Evolutionary conservation across 2,329 filamentous ascomycete genomes (phyloP), one percentile per base, ranked within the genome.

Genomic region (Xylaria sp.): DNA sequence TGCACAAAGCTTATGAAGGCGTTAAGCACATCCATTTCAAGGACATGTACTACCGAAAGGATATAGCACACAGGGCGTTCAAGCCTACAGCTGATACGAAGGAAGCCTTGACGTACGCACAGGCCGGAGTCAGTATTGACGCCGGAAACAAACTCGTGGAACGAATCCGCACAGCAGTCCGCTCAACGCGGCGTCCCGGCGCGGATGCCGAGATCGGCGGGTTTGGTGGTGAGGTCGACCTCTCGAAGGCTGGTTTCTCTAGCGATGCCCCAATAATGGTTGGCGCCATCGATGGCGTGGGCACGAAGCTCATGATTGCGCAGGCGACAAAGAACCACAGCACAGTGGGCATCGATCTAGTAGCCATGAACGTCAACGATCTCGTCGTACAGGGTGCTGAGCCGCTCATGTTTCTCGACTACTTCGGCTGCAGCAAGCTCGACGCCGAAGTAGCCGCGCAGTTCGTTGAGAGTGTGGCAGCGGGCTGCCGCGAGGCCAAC

Each of bases 311-410:
- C 75, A 97, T 97, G 86, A 93, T 99, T 77, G 96, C 96, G 0
- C 95, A 98, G 79, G 89, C 90, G 13, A 92, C 97, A 84, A 88
- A 90, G 75, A 94, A 97, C 82, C 96, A 98, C 82, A 91, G 95
- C 80, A 97, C 94, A 2, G 95, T 99, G 12, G 96, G 96, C 69
- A 94, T 99, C 75, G 96, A 99, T 79, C 88, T 99, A 43, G 96
- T 99, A 3, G 96, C 96, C 74, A 98, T 98, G 95, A 98, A 98
- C 80, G 96, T 98, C 79, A 99, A 99, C 81, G 96, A 99, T 78
- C 87, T 99, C 0, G 91, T 99, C 61, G 96, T 98, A 9, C 94
- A 98, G 83, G 96, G 96, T 64, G 96, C 96, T 13, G 93, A 96
- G 75, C 94, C 96, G 1, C 86, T 98, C 72, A 96, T 96, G 86